Base-by-base conservation (phyloP, 1,284 basidiomycete genomes). In the Moniliophthora roreri region DNA sequence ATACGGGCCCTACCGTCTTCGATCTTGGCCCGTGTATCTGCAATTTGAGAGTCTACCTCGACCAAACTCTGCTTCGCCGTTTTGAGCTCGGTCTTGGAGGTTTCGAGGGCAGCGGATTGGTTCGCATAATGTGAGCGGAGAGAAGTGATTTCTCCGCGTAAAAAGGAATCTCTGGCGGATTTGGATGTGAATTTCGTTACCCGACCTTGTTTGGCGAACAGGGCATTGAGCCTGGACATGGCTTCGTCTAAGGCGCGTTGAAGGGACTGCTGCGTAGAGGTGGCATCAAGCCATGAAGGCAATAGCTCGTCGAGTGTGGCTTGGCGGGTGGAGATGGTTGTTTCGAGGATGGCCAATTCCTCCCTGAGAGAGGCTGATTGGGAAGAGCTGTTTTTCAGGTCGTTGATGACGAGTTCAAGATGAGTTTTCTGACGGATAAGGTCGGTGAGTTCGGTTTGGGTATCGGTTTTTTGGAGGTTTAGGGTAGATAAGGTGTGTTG, bases 201-300 rank as follows among this genome's bases (percentile, higher is more conserved):
- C 24, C 95, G 88, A 1, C 93, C 93, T 66, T 93, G 92, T 66
- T 97, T 97, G 7, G 90, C 86, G 64, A 89, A 92, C 1, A 98
- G 74, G 0, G 87, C 83, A 1, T 81, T 77, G 2, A 97, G 74
- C 48, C 78, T 79, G 0, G 89, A 85, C 48, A 81, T 81, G 0
- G 85, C 84, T 38, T 86, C 82, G 57, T 94, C 92, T 58, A 95
- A 78, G 21, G 74, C 79, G 51, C 84, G 78, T 66, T 85, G 87
- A 65, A 89, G 85, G n/a, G 77, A 75, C 18, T 74, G 72, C 65
- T 94, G 91, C 39, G 75, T 72, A 0, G 69, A 60, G 41, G 82
- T 71, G 54, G 80, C 71, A 53, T 78, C 66, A 62, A 81, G 78
- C 81, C 90, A 93, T 46, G 82, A 77, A 0, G 92, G 88, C 6